phyloP scores from a whole-genome alignment of 805 yeast species.

The Blastobotrys mokoenaii region DNA sequence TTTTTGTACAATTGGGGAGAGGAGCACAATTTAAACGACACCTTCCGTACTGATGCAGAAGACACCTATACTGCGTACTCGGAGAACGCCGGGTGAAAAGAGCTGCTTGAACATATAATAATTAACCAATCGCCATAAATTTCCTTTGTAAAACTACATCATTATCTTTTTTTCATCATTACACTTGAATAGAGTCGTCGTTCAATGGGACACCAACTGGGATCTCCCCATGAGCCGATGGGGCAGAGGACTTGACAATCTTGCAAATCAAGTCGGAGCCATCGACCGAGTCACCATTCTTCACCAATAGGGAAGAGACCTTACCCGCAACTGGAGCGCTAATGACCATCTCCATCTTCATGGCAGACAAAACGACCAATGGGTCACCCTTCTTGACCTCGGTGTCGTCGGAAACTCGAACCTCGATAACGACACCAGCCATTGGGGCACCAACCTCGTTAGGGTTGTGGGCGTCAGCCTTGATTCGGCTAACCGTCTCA shows the following conservation, averaged over 20 bases:
- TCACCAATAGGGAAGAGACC: constrained; percentile 65
- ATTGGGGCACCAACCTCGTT: constrained; percentile 97
- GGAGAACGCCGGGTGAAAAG: no score
- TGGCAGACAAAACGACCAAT: constrained; percentile 86
- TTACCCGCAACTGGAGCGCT: constrained; percentile 85
- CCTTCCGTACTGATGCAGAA: no score
- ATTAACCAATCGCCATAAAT: no score
- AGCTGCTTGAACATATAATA: no score
- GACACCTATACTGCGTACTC: no score
- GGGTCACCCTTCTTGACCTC: constrained; percentile 96
- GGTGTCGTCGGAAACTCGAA: constrained; percentile 78
- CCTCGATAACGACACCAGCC: constrained; percentile 98
- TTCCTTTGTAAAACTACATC: neutral
- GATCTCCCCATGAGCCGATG: constrained; percentile 3
- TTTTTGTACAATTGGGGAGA: no score
- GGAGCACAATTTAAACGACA: no score
- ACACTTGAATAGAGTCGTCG: neutral
- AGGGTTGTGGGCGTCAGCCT: constrained; percentile 81
- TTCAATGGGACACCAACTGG: constrained; percentile 6
- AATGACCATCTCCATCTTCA: constrained; percentile 99
- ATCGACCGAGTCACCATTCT: constrained; percentile 92
- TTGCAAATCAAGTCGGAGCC: constrained; percentile 80
- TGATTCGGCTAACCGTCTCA: constrained; percentile 78
- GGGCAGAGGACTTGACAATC: constrained; percentile 34
- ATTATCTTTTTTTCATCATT: neutral